A percentile compares a stretch with the other conserved stretches of the same genome.
These are phyloP conservation scores for Asterophora lycoperdoides DNA, from an alignment of 768 basidiomycete genomes.

Conservation along the genomic window DNA sequence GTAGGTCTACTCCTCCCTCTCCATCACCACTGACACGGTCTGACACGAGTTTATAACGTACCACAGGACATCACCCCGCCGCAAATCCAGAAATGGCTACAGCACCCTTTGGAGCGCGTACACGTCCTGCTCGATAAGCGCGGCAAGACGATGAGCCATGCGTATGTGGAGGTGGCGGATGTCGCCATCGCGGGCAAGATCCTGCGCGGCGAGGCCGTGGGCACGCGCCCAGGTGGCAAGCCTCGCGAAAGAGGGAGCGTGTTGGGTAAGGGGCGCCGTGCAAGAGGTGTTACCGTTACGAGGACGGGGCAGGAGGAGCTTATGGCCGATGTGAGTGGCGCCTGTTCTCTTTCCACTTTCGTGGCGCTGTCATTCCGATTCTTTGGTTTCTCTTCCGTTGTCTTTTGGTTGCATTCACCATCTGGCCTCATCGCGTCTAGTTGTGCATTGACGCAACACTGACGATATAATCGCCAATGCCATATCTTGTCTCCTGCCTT, in stretches of 20 bases:
- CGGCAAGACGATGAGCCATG: conserved; percentile 83
- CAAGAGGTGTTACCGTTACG: conserved; percentile 81
- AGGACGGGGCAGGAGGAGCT: conserved; percentile 76
- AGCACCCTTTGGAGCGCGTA: conserved; percentile 63
- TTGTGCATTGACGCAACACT: no score
- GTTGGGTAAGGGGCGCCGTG: conserved; percentile 72
- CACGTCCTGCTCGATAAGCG: conserved; percentile 78
- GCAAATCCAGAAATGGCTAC: conserved; percentile 64
- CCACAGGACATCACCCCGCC: conserved; percentile 78
- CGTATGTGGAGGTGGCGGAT: conserved; percentile 69
- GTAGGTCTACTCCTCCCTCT: conserved; percentile 35
- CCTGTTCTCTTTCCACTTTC: not conserved
- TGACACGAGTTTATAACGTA: conserved; percentile 1
- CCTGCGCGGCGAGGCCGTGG: conserved; percentile 50
- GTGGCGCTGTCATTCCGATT: not conserved
- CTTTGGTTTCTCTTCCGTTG: not conserved
- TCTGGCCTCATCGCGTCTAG: not conserved
- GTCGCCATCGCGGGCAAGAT: conserved; percentile 62
- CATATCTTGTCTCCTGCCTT: no score
- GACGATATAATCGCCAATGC: no score
- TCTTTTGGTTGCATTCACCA: not conserved
- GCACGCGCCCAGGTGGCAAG: conserved; percentile 30
- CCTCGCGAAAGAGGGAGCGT: conserved; percentile 51
- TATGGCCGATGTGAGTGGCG: conserved; percentile 68
- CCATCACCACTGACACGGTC: not conserved